Evolutionary conservation across 176 grass and related monocot genomes (phyloP).

Genomic region (Ampelocalamus luodianensis): DNA sequence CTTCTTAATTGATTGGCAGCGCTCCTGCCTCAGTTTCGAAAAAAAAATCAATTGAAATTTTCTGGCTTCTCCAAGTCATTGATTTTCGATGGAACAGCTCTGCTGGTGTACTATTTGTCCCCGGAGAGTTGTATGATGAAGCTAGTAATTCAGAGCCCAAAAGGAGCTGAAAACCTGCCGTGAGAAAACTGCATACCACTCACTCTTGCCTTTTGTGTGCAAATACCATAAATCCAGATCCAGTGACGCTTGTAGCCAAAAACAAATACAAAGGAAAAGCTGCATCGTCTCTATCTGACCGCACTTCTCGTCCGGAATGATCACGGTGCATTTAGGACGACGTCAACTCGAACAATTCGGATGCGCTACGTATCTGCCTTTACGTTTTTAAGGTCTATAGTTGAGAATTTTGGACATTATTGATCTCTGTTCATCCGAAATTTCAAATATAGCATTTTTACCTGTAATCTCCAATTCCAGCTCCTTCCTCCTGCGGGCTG

Average conservation of each 20-base stretch:
- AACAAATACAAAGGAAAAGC: constrained; percentile 38
- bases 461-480: too few species aligned
- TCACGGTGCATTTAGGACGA: constrained; percentile 26
- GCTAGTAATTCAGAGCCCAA: neutral
- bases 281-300: constrained; percentile 40
- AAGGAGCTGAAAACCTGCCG: neutral
- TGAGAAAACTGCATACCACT: constrained; percentile 44
- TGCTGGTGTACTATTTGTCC: neutral
- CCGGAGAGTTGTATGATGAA: neutral
- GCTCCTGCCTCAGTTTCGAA: too few species aligned
- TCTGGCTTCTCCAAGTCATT: neutral
- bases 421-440: too few species aligned
- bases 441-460: too few species aligned
- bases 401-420: too few species aligned
- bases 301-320: constrained; percentile 30
- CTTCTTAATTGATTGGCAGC: too few species aligned
- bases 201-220: constrained; percentile 15
- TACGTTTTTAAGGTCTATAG: too few species aligned
- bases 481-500: too few species aligned
- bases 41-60: too few species aligned
- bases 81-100: neutral
- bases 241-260: constrained; percentile 35
- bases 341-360: constrained; percentile 44
- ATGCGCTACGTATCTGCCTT: too few species aligned
- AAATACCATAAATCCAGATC: constrained; percentile 40